Evolutionary conservation across 1,284 basidiomycete species (phyloP), one percentile per base, ranked within the genome.

Genomic region (Athelia psychrophila): DNA sequence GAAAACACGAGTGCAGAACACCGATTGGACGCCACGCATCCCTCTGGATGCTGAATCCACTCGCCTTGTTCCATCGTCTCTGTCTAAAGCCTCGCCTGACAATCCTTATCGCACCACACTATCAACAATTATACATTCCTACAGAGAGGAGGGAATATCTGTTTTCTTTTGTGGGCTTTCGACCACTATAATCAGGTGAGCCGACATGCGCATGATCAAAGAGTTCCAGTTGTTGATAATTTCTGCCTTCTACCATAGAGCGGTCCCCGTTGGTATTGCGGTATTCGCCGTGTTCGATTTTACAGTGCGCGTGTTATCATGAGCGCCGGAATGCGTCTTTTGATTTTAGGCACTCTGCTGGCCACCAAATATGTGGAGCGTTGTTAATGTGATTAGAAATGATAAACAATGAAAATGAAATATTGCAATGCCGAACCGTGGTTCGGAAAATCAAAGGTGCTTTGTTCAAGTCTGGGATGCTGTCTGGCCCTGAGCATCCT

Each of bases 1-100:
- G 57, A 95, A 95, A 71, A 94, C 93, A 5, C 81, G 91, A 2
- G 82, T 94, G 60, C 92, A 95, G 66, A 80, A 80, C 44, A 73
- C 64, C 24, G 58, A 64, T 48, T 24, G 44, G 38, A 35, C 38
- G n/a, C 38, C 38, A 9, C 38, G 38, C 38, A 22, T 42, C 9
- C 38, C 9, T 16, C 6, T n/a, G n/a, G 9, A 13, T 30, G 5
- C 27, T 6, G 27, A 30, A 30, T 30, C 27, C 13, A 30, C 27
- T 44, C 23, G 48, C 24, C 45, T 44, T 2, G n/a, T 19, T 38
- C 27, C 38, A 32, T 24, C 19, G 48, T 10, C 15, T 30, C 54
- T n/a, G 53, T 46, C 25, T n/a, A n/a, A n/a, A n/a, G 44, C 54
- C 18, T 50, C 47, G 18, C 50, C 51, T 20, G 50, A 56, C 10